Conservation (phyloP, 2,329 filamentous ascomycete species). For the Colletotrichum sp. region DNA sequence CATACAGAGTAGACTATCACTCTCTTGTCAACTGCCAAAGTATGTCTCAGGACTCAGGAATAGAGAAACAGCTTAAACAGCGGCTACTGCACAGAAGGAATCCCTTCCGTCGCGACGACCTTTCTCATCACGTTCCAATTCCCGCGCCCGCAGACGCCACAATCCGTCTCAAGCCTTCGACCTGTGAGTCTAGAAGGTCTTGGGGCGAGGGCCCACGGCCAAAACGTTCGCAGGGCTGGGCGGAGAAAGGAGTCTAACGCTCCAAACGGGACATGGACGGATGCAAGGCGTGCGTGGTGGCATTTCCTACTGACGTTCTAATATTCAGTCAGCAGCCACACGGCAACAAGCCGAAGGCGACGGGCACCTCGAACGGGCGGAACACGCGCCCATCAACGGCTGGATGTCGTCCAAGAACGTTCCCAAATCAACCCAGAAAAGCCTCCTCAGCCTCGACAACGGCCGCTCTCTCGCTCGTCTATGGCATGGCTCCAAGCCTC, state of each 20-base stretch:
- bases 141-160: slow-evolving; percentile 12
- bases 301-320: slow-evolving; percentile 1
- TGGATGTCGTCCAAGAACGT: background rate
- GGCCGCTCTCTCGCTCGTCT: background rate
- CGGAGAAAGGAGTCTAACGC: background rate
- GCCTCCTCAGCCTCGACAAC: background rate
- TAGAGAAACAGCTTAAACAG: background rate
- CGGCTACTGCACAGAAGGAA: background rate
- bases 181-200: slow-evolving; percentile 9
- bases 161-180: background rate
- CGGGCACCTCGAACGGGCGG: background rate
- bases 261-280: background rate
- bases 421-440: background rate
- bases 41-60: background rate
- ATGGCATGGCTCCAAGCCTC: background rate
- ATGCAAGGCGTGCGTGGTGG: background rate
- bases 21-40: background rate
- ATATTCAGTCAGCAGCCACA: slow-evolving; percentile 20
- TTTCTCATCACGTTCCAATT: background rate
- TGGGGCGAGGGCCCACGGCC: background rate
- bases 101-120: background rate
- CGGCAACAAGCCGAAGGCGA: slow-evolving; percentile 10
- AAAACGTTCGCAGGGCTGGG: slow-evolving; percentile 9
- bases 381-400: background rate
- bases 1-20: background rate